Conservation (phyloP, 352 stramenopile species). For the Pythium phragmitis region DNA sequence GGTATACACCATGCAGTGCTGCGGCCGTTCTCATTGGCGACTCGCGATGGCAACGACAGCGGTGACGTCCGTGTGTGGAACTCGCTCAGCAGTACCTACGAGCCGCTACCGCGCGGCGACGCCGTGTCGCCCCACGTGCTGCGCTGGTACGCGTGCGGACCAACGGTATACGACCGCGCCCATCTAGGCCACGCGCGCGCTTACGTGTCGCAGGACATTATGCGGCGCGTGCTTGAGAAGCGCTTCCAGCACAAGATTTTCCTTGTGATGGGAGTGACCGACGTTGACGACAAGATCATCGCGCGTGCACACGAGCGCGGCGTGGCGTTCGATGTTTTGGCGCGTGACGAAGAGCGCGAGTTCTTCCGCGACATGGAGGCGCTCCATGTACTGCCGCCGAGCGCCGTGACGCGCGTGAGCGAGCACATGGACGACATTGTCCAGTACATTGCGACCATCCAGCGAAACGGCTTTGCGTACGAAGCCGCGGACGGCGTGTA, state of each 20-base stretch:
- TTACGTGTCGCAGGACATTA: slow-evolving; percentile 94
- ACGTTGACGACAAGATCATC: slow-evolving; percentile 99
- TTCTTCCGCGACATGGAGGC: slow-evolving; percentile 68
- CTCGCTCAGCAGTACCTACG: slow-evolving; percentile 41
- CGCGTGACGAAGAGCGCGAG: slow-evolving; percentile 53
- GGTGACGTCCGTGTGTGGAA: slow-evolving; percentile 49
- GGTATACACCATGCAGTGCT: neutral
- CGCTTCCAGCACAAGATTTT: slow-evolving; percentile 94
- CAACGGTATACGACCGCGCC: slow-evolving; percentile 98
- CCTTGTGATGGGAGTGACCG: slow-evolving; percentile 96
- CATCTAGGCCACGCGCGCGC: slow-evolving; percentile 97
- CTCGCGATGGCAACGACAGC: neutral
- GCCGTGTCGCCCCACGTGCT: slow-evolving; percentile 47
- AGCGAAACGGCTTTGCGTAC: slow-evolving; percentile 94
- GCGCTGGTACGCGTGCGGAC: slow-evolving; percentile 98
- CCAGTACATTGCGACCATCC: slow-evolving; percentile 91
- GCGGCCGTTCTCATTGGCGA: neutral
- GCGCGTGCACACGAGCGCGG: slow-evolving; percentile 39
- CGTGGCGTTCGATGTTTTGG: slow-evolving; percentile 47
- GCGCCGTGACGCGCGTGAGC: slow-evolving; percentile 82
- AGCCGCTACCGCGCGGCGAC: slow-evolving; percentile 44
- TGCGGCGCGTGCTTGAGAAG: slow-evolving; percentile 83
- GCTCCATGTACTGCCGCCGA: slow-evolving; percentile 60
- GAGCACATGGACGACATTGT: slow-evolving; percentile 98
- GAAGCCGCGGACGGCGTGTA: slow-evolving; percentile 93